Evolutionary conservation across 1,284 basidiomycete species (phyloP), one percentile per base, ranked within the genome.

Genomic region (Fistulina hepatica): DNA sequence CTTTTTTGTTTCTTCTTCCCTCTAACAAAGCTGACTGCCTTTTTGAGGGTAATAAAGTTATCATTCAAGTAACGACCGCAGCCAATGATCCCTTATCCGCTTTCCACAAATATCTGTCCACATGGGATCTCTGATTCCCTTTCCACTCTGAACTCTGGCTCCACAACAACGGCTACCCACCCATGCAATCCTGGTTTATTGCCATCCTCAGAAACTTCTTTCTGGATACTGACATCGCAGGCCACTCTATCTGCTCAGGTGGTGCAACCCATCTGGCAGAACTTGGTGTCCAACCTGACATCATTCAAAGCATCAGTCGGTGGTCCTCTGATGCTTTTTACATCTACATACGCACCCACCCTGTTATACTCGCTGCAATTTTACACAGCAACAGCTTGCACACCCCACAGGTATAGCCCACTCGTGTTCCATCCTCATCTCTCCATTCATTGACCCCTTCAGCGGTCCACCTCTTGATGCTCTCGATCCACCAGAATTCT

Each of bases 11-110:
- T 34, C 27, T 47, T 10, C 46, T 64, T 0, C 60, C 58, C 0
- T 31, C 33, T 0, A 52, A 60, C 43, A 63, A 63, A 40, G 49
- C 52, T 2, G 57, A 62, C 36, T 42, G 35, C 0, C 49, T 55
- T 26, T 61, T 53, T 30, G 41, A 49, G 16, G 56, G 58, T 5
- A 51, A 42, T 31, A 15, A 13, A 4, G 39, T 57, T 15, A 34
- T 55, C 15, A 40, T 55, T 19, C 42, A 37, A 11, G 10, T 24
- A 1, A 35, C 24, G 1, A 11, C 13, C n/a, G 33, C 26, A 5
- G 21, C 13, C 5, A 13, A 28, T 12, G 45, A 51, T 21, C 48
- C 51, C 0, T 11, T 41, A 31, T 12, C 34, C 1, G 15, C 36
- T 10, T 52, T 55, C 37, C 11, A 9, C 5, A 8, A 16, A 2